Base-by-base conservation (phyloP, 1,284 basidiomycete genomes). In the Pholiota adiposa region DNA sequence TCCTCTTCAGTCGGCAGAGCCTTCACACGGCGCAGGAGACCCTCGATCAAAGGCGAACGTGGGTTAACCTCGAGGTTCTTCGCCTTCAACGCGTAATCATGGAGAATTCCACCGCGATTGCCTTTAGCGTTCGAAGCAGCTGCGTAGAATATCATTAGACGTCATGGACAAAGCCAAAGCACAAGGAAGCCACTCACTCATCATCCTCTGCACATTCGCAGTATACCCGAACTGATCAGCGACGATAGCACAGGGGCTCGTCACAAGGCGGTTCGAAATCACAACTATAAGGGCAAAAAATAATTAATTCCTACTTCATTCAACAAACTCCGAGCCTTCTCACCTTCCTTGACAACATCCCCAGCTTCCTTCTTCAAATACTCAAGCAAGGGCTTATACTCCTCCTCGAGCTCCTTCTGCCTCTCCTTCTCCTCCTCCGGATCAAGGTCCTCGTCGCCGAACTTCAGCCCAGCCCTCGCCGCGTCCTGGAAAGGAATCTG, bases 21-120 rank as follows among this genome's bases (percentile, higher is more conserved):
- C 66, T 90, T 79, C 21, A 97, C 87, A 31, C 88, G 86, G 61
- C 86, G 86, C 56, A 98, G 83, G 25, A 98, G 80, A 9, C 94
- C 94, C 70, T 94, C 89, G 62, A 98, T 94, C 54, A 97, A 77
- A 23, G 96, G 96, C 40, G 94, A 96, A 59, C 89, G 89, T n/a
- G 95, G 93, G 76, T 98, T 98, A 72, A 98, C 91, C 77, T 98
- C 96, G 23, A 98, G 83, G 7, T 91, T 80, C 73, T 94, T 94
- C 68, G 90, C 88, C 69, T 88, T 92, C 77, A 86, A 84, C 44
- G 89, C 89, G 68, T 83, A 87, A 51, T 91, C 88, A 63, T 87
- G 83, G 72, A 89, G 82, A 56, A 81, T 74, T 50, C 74, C 73
- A 52, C 80, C 79, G 52, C 79, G 77, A 61, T 80, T 73, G 23